Percentiles rank a stretch among this genome's conserved stretches.
Evolutionary conservation across 352 stramenopile species (phyloP).

Genomic region (Globisporangium cederbergense): DNA sequence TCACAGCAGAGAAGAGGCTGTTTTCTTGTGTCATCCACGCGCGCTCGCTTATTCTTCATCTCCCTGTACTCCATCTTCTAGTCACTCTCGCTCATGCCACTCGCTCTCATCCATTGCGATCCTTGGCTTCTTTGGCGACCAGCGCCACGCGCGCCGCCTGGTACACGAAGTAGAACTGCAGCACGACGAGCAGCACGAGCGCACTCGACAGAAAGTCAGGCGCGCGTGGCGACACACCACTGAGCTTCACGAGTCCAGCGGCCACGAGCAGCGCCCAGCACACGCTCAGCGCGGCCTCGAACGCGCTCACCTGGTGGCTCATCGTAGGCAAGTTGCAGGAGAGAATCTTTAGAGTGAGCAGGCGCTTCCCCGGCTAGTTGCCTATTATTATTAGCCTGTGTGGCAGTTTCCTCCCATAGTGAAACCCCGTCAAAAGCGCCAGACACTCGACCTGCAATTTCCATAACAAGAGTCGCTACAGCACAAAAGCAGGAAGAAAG

Average conservation of each 20-base stretch:
- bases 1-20: slow-evolving; percentile 2
- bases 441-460: background rate
- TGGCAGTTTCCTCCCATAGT: slow-evolving; percentile 6
- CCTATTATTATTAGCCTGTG: background rate
- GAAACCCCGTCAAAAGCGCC: slow-evolving; percentile 9
- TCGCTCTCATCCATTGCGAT: background rate
- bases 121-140: background rate
- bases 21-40: background rate
- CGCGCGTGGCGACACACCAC: slow-evolving; percentile 6
- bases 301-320: slow-evolving; percentile 21
- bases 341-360: slow-evolving; percentile 2
- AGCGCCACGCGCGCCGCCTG: slow-evolving; percentile 45
- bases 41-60: background rate
- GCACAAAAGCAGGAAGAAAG: background rate
- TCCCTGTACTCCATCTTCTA: background rate
- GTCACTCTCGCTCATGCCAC: background rate
- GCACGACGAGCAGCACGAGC: slow-evolving; percentile 33
- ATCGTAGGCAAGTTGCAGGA: background rate
- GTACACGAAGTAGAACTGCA: slow-evolving; percentile 62
- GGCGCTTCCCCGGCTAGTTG: background rate
- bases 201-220: slow-evolving; percentile 23
- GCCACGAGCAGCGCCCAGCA: slow-evolving; percentile 31
- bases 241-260: slow-evolving; percentile 22
- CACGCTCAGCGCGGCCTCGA: slow-evolving; percentile 38
- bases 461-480: slow-evolving; percentile 2